Base-by-base conservation (phyloP, 495 filamentous ascomycete genomes). In the Cercophora samala region DNA sequence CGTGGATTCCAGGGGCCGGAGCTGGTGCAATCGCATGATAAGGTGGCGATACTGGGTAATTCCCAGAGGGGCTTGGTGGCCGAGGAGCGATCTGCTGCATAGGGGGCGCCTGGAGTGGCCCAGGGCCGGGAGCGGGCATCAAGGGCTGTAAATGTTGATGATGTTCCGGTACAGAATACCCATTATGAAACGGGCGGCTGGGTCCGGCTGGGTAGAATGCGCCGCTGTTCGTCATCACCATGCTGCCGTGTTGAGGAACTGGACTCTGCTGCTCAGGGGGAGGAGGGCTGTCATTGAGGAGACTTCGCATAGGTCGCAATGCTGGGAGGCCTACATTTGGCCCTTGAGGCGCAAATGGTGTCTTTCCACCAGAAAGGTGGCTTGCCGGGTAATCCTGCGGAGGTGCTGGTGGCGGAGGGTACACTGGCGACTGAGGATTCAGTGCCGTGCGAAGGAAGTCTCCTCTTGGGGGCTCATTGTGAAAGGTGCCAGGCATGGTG, bases 391-490 rank as follows among this genome's bases (percentile, higher is more conserved):
- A 70, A 1, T 69, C 65, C 25, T 64, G 60, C 13, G 26, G 13
- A 11, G 65, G 22, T 22, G 55, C 19, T 17, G 63, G 56, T 13
- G 60, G 62, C 4, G 63, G 61, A 46, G 59, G 59, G 25, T 68
- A 70, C 1, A 55, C 63, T 0, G 70, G 37, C 13, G 76, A 64
- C 17, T 68, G 29, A 1, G 76, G 78, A 58, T 83, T 83, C 17
- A 83, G 69, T 1, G 80, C 78, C 0, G 80, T 82, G 62, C 76
- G 75, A 1, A 83, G 61, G 64, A 82, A 83, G 18, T 75, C 68
- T 60, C 76, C 63, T 13, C 71, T 66, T 15, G 37, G 22, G 6
- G 65, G 63, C 62, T 75, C 68, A 37, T 59, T 32, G 22, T 63
- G 56, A 56, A 63, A 25, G 19, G 65, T 24, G 19, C 19, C 55